Conservation (phyloP, 1,284 basidiomycete genomes). For the Neolentinus lepideus region DNA sequence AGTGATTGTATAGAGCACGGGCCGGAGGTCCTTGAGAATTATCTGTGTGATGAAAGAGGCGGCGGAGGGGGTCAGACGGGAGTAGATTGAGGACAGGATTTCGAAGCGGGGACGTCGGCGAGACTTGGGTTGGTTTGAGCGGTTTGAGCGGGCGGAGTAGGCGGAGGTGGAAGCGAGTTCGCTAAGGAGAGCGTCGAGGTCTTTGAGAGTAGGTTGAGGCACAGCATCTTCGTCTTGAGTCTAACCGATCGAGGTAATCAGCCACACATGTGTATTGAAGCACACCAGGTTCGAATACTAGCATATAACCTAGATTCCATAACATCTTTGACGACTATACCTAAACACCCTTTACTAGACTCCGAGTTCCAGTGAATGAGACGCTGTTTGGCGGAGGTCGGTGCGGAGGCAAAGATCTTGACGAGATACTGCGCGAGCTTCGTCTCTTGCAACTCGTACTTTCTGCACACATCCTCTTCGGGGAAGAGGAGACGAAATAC, state of each 20-base stretch:
- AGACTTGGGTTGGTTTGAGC: conserved; percentile 18
- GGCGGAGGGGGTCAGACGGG: conserved; percentile 47
- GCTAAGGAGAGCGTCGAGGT: conserved; percentile 61
- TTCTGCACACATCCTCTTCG: conserved; percentile 62
- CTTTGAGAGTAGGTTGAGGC: conserved; percentile 23
- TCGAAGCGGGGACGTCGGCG: conserved; percentile 24
- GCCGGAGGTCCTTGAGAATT: conserved; percentile 77
- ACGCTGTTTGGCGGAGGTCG: conserved; percentile 16
- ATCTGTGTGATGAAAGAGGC: conserved; percentile 71
- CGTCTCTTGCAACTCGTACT: conserved; percentile 70
- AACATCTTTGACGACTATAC: conserved; percentile 48
- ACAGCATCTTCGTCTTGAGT: not conserved
- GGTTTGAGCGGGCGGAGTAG: conserved; percentile 46
- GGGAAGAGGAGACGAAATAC: conserved; percentile 79
- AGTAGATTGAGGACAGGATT: conserved; percentile 50
- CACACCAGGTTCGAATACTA: conserved; percentile 10
- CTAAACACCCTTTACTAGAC: conserved; percentile 58
- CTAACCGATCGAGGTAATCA: not conserved
- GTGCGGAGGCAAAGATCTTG: conserved; percentile 38
- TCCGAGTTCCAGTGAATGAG: conserved; percentile 45
- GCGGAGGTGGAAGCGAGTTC: conserved; percentile 63
- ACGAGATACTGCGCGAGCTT: conserved; percentile 51
- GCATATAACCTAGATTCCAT: conserved; percentile 30
- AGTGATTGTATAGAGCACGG: conserved; percentile 64
- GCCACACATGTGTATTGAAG: not conserved